phyloP scores from a whole-genome alignment of 129 eudicot genomes.

The Artemisia argyi region DNA sequence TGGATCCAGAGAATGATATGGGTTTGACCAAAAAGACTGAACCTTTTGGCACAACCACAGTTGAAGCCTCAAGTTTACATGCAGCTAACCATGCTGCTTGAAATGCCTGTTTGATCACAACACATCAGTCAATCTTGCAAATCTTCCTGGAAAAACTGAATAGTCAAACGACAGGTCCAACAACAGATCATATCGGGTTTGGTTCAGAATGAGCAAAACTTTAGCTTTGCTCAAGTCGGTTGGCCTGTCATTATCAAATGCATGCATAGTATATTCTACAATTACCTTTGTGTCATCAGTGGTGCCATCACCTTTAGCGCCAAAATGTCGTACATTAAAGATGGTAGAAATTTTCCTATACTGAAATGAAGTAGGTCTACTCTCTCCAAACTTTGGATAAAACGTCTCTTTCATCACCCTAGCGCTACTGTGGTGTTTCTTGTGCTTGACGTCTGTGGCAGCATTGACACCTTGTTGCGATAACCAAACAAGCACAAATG shows the following conservation, averaged over 20 bases:
- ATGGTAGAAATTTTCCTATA: constrained; percentile 21
- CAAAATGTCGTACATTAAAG: constrained; percentile 54
- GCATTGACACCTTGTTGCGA: constrained; percentile 21
- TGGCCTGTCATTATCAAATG: background rate
- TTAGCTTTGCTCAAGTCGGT: background rate
- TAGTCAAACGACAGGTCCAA: background rate
- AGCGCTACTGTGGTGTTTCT: constrained; percentile 11
- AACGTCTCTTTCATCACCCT: constrained; percentile 22
- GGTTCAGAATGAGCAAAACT: no score
- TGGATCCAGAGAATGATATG: constrained; percentile 49
- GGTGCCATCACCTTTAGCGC: constrained; percentile 71
- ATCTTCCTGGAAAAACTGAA: background rate
- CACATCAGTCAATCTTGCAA: background rate
- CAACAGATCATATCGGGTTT: no score
- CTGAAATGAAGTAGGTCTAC: constrained; percentile 11
- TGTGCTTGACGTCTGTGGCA: constrained; percentile 25
- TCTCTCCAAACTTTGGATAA: constrained; percentile 30
- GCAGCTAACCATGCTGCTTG: constrained; percentile 71
- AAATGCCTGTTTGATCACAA: constrained; percentile 51
- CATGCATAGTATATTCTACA: background rate
- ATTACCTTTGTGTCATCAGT: constrained; percentile 59
- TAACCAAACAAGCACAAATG: constrained; percentile 31
- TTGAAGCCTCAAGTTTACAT: constrained; percentile 60
- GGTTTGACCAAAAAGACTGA: constrained; percentile 54
- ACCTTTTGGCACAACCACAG: constrained; percentile 63